Percentiles rank a stretch among this genome's conserved stretches.
Conservation (phyloP, 495 filamentous ascomycete species). For the Lophium mytilinum region DNA sequence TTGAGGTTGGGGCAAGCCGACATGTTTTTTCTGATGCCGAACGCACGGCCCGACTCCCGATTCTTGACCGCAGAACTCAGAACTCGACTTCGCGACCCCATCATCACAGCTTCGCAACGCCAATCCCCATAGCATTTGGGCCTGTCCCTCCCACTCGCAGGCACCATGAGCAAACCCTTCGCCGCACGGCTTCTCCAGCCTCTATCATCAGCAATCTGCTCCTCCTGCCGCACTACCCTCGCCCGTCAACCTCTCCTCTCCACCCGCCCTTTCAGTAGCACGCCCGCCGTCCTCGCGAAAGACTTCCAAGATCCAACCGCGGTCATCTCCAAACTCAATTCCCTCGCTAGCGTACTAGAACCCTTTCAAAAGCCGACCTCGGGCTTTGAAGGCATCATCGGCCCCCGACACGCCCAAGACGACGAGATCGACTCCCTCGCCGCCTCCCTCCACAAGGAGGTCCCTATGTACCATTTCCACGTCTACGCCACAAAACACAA, state of each 20-base stretch:
- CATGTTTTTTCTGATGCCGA: no score
- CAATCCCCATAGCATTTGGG: background rate
- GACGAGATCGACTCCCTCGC: background rate
- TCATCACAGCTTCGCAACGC: no score
- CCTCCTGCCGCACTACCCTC: conserved; percentile 10
- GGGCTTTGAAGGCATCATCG: background rate
- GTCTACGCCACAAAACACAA: conserved; percentile 85
- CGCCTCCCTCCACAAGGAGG: conserved; percentile 23
- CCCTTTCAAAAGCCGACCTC: background rate
- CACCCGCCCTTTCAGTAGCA: conserved; percentile 12
- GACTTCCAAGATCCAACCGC: background rate
- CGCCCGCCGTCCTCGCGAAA: conserved; percentile 1
- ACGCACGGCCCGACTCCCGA: no score
- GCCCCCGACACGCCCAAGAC: background rate
- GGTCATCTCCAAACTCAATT: background rate
- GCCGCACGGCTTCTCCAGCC: conserved; percentile 8
- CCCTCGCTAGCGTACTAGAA: background rate
- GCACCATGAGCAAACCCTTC: conserved; percentile 8
- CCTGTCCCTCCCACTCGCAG: background rate
- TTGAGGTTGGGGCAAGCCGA: no score
- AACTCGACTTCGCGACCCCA: no score
- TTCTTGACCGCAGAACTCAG: no score
- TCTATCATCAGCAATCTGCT: conserved; percentile 14
- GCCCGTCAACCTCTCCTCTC: background rate
- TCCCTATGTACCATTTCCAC: conserved; percentile 68